Evolutionary conservation across 2,329 filamentous ascomycete species (phyloP).

Genomic region (Verticillium nonalfalfae): DNA sequence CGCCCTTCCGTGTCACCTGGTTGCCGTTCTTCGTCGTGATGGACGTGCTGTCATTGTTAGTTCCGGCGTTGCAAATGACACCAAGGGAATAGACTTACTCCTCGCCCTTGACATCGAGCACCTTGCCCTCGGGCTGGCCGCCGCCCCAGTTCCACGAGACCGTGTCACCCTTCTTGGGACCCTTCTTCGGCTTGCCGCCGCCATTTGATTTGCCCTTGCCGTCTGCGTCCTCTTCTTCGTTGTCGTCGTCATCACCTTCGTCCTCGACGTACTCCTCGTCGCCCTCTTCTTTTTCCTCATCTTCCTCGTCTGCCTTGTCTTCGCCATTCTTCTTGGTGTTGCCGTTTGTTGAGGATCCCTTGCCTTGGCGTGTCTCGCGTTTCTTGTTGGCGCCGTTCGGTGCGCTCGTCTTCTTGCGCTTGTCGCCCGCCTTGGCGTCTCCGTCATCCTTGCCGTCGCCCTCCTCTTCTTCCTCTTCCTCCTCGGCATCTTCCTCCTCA

Average conservation of each 20-base stretch:
- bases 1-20: slow-evolving; percentile 30
- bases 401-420: slow-evolving; percentile 6
- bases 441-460: slow-evolving; percentile 15
- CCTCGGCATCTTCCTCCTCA: slow-evolving; percentile 12
- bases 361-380: slow-evolving; percentile 19
- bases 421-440: slow-evolving; percentile 18
- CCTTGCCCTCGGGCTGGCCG: slow-evolving; percentile 34
- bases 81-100: slow-evolving; percentile 20
- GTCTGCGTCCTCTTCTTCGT: slow-evolving; percentile 1
- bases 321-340: slow-evolving; percentile 10
- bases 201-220: slow-evolving; percentile 1
- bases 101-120: slow-evolving; percentile 34
- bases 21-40: slow-evolving; percentile 35
- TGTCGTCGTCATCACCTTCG: slow-evolving; percentile 11
- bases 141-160: slow-evolving; percentile 41
- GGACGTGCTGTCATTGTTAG: slow-evolving; percentile 18
- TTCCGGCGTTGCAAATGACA: not conserved
- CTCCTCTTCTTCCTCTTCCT: slow-evolving; percentile 18
- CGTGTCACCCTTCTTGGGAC: slow-evolving; percentile 30
- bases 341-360: not conserved
- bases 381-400: slow-evolving; percentile 23
- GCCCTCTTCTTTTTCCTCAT: slow-evolving; percentile 12
- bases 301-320: slow-evolving; percentile 11
- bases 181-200: slow-evolving; percentile 17
- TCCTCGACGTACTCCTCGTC: slow-evolving; percentile 5